phyloP scores from a whole-genome alignment of 2,329 filamentous ascomycete genomes.

The Didymosphaeria variabile region DNA sequence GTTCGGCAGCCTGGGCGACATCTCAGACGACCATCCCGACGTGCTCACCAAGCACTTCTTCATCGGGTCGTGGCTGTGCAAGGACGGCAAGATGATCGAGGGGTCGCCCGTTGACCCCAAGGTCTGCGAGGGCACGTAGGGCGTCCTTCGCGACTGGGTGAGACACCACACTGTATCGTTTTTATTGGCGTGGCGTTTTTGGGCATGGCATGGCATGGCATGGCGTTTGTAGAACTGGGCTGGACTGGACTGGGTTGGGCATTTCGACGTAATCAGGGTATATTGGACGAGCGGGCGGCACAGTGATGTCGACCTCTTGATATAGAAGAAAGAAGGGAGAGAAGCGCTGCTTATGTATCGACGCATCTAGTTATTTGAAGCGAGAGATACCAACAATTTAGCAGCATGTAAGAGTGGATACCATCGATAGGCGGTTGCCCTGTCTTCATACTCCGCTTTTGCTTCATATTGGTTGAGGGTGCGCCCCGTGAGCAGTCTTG shows the following conservation, averaged over 20 bases:
- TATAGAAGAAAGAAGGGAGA: no score
- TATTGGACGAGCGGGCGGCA: no score
- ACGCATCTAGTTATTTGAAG: no score
- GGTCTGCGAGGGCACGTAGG: slow-evolving; percentile 7
- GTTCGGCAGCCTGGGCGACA: slow-evolving; percentile 10
- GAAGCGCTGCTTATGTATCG: no score
- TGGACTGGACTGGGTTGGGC: neutral
- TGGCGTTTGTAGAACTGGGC: neutral
- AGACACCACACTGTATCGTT: neutral
- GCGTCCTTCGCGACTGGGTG: neutral
- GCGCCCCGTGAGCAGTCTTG: no score
- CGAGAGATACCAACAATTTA: no score
- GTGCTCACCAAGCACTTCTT: slow-evolving; percentile 13
- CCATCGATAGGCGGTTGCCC: no score
- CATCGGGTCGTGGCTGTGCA: slow-evolving; percentile 15
- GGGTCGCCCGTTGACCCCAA: slow-evolving; percentile 14
- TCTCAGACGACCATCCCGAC: slow-evolving; percentile 7
- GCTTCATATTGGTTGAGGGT: no score
- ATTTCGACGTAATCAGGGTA: neutral
- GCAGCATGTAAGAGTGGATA: no score
- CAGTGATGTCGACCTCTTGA: no score
- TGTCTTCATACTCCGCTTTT: no score
- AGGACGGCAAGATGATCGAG: slow-evolving; percentile 15
- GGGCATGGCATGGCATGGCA: slow-evolving; percentile 9
- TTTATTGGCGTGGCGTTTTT: slow-evolving; percentile 6